Base-by-base conservation (phyloP, 495 filamentous ascomycete genomes). In the Durotheca rogersii region DNA sequence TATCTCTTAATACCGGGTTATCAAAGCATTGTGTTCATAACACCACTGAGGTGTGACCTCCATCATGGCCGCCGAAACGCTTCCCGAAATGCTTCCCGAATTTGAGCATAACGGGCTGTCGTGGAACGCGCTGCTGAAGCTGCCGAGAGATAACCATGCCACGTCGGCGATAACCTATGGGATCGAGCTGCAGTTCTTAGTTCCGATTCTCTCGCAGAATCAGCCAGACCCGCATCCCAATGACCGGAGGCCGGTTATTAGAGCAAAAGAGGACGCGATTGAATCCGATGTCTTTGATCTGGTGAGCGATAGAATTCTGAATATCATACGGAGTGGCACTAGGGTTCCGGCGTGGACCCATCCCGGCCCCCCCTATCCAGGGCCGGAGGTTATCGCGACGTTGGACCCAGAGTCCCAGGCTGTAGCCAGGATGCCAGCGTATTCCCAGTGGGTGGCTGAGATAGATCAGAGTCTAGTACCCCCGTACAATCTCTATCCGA, bases 161-260 rank as follows among this genome's bases (percentile, higher is more conserved):
- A 27, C 23, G 23, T 4, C 4, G 23, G 14, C 34, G 12, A 38
- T 51, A 17, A 37, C 47, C n/a, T 57, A 57, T 31, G 47, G 47
- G 17, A 25, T 57, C 11, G 53, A 57, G 20, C 4, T 57, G 2
- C 53, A 51, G 17, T 57, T 57, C 31, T 33, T 57, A 16, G 25
- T 51, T 12, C 41, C 53, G 7, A 20, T 57, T 32, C 21, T 45
- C 15, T 2, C 7, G 1, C 3, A 1, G 15, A 25, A 9, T 6
- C 9, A 31, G 2, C 7, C 7, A 19, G 47, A 57, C 9, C 53
- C 47, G 5, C 34, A 51, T 20, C 41, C 41, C 3, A 6, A 33
- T 11, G 44, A 55, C 0, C 5, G 12, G 6, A 12, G 44, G 3
- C 0, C 0, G 0, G 23, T 23, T 9, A 6, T 40, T 31, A 1